phyloP scores from a whole-genome alignment of 1,139 yeast genomes.

The Suhomyces ambrosiae region DNA sequence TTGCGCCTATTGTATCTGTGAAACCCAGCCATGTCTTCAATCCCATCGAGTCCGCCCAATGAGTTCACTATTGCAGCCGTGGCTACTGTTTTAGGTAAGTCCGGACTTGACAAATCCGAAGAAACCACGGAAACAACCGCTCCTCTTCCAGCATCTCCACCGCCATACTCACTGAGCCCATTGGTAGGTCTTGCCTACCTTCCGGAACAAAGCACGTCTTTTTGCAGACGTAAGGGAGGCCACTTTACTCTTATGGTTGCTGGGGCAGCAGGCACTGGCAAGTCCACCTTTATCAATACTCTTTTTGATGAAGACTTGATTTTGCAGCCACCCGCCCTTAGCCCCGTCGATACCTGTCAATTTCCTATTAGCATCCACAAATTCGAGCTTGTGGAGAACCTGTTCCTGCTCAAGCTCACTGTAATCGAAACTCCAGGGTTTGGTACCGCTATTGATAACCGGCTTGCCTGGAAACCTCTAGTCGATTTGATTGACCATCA shows the following conservation, averaged over 20 bases:
- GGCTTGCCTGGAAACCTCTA: slow-evolving; percentile 59
- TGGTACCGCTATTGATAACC: slow-evolving; percentile 45
- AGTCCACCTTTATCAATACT: slow-evolving; percentile 75
- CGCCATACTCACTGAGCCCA: background rate
- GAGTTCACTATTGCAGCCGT: background rate
- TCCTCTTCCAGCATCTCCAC: background rate
- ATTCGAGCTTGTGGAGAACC: slow-evolving; percentile 17
- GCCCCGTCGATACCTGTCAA: no score
- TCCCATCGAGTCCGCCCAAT: background rate
- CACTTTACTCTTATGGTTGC: slow-evolving; percentile 67
- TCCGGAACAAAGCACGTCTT: slow-evolving; percentile 30
- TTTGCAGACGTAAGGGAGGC: slow-evolving; percentile 32
- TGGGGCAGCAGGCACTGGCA: slow-evolving; percentile 80
- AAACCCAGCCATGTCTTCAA: background rate
- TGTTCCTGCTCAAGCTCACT: slow-evolving; percentile 21
- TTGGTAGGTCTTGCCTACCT: slow-evolving; percentile 28
- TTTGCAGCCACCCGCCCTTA: slow-evolving; percentile 8
- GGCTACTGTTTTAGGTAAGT: background rate
- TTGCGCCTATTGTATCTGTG: background rate
- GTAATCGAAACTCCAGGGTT: slow-evolving; percentile 50
- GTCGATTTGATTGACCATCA: slow-evolving; percentile 57
- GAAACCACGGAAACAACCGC: background rate
- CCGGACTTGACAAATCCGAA: background rate
- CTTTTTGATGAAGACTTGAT: slow-evolving; percentile 14
- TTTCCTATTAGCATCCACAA: no score